These are phyloP conservation scores for Boletus rufocinnamomeus DNA, from an alignment of 768 basidiomycete species.

Conservation along the genomic window DNA sequence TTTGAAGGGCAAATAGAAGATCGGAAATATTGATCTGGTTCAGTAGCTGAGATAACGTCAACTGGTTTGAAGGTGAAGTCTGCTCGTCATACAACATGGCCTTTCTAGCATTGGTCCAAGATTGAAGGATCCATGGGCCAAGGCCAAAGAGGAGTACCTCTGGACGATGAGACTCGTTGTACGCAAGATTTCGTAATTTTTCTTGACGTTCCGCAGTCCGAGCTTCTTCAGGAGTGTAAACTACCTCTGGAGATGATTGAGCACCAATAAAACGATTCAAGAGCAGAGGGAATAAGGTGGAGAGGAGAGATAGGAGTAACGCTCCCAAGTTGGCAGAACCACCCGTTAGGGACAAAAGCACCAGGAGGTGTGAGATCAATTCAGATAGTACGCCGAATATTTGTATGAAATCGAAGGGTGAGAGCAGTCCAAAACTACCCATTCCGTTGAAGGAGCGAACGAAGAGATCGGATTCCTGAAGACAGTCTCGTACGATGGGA, in stretches of 20 bases:
- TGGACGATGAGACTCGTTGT: constrained; percentile 74
- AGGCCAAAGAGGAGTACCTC: constrained; percentile 84
- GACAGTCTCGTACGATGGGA: constrained; percentile 69
- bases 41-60: constrained; percentile 47
- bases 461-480: constrained; percentile 87
- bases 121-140: constrained; percentile 79
- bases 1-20: constrained; percentile 64
- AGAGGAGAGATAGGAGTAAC: constrained; percentile 60
- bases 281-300: constrained; percentile 60
- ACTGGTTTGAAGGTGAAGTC: constrained; percentile 36
- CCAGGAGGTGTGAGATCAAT: constrained; percentile 67
- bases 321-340: constrained; percentile 54
- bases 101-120: constrained; percentile 70
- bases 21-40: constrained; percentile 65
- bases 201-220: constrained; percentile 72
- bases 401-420: constrained; percentile 77
- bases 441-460: constrained; percentile 76
- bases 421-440: constrained; percentile 75
- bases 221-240: constrained; percentile 56
- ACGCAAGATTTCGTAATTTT: constrained; percentile 70
- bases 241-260: constrained; percentile 43
- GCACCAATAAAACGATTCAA: constrained; percentile 51
- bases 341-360: constrained; percentile 65
- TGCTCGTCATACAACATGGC: constrained; percentile 60
- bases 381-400: constrained; percentile 72